phyloP scores from a whole-genome alignment of 176 grass and related monocot genomes.

The Carex cristatella region DNA sequence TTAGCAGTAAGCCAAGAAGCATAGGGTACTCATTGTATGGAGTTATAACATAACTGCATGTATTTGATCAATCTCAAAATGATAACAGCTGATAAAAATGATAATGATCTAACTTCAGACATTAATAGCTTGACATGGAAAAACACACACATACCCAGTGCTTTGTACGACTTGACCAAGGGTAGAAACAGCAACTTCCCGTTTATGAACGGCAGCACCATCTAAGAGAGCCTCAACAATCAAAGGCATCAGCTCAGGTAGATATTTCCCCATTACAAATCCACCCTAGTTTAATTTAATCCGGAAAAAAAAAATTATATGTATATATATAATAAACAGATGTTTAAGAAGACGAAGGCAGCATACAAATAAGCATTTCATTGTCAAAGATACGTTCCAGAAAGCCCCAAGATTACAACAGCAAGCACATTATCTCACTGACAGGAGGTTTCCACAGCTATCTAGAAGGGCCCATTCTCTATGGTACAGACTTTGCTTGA shows the following conservation, averaged over 20 bases:
- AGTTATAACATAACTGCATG: constrained; percentile 78
- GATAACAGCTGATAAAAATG: constrained; percentile 25
- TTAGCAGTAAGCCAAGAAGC: constrained; percentile 95
- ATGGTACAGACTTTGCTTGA: background rate
- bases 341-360: background rate
- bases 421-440: background rate
- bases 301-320: constrained; percentile 16
- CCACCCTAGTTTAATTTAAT: constrained; percentile 54
- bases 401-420: background rate
- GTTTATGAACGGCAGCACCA: constrained; percentile 72
- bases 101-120: constrained; percentile 3
- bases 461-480: background rate
- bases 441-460: background rate
- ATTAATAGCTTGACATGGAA: constrained; percentile 7
- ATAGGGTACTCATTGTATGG: constrained; percentile 90
- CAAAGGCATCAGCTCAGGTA: constrained; percentile 93
- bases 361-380: background rate
- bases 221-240: constrained; percentile 97
- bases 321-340: background rate
- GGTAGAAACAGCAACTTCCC: constrained; percentile 95
- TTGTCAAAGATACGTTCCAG: background rate
- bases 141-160: constrained; percentile 60
- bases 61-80: constrained; percentile 24
- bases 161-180: constrained; percentile 99
- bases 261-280: constrained; percentile 96